Evolutionary conservation across 2,329 filamentous ascomycete species (phyloP), one percentile per base, ranked within the genome.

Genomic region (Paracorniculantispora psalliotae): DNA sequence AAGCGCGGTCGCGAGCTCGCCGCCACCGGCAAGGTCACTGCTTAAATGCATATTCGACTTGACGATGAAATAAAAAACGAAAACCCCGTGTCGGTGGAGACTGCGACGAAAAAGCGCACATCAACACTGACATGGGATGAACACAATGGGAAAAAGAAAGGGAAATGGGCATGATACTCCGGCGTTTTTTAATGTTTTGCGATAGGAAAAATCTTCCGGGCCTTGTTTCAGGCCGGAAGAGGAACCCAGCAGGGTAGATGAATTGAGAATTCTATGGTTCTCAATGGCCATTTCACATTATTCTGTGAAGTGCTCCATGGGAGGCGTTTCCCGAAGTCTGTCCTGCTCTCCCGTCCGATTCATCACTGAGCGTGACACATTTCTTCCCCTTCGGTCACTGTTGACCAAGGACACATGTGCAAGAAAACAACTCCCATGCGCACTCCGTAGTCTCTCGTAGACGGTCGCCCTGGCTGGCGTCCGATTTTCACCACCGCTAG

Each of bases 1-100:
- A 87, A 88, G 80, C 78, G 81, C 68, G 91, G 90, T 73, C 88
- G 90, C 66, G 90, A 93, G 81, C 82, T 86, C 74, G 81, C 81
- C 76, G 80, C 80, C 77, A 92, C 92, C 82, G 79, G 77, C 81
- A 88, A 88, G 80, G 79, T 81, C 76, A 81, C 84, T 72, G 77
- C 78, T 67, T 82, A 81, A 77, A 65, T 65, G 63, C 25, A 19
- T 25, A 3, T 35, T 23, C 13, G 39, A 44, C n/a, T 5, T 41
- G 52, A 61, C 43, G 62, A 58, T 61, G 56, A 50, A 62, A 63
- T n/a, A 54, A 63, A 60, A 46, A 63, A 61, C 56, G 63, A 63
- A 67, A 64, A 63, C 57, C 64, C 57, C 44, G 49, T 52, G n/a
- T 48, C 47, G 66, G 64, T 62, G 65, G 62, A 62, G 61, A 59